Evolutionary conservation across 2,329 filamentous ascomycete genomes (phyloP), one percentile per base, ranked within the genome.

Genomic region (Hypoxylon sp.): DNA sequence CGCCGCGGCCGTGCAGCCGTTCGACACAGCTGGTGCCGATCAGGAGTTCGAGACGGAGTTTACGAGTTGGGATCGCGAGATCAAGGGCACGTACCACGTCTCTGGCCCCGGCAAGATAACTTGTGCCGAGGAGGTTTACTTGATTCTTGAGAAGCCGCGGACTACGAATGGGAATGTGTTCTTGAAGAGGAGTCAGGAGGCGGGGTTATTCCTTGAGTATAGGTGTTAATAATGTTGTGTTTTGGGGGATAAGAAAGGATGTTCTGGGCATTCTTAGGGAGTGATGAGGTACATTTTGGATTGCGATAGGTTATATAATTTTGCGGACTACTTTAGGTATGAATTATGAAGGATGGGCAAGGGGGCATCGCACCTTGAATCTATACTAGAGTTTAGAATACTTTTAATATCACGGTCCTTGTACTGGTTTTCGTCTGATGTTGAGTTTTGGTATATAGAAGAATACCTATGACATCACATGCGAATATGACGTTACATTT

Each of bases 31-130:
- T 0, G 35, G 33, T 2, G 8, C 46, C 3, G 51, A 42, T 5
- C 10, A 13, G 29, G 47, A 19, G 31, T 60, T 60, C 51, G 35
- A 64, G 24, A 29, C 61, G 19, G 65, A 68, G 26, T 65, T 68
- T 22, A 65, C 65, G 5, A 37, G 47, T 37, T 68, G 65, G 65
- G 65, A 68, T 19, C 51, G 57, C 9, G 61, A 64, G 56, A 39
- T 51, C 19, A 26, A 51, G 19, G 52, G 55, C 11, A 54, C 61
- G 14, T 58, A 55, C 11, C 65, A 68, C 35, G 37, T 22, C 14
- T 65, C 65, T 3, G 56, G 61, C 0, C 57, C 61, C n/a, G 57
- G 55, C 22, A 53, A 22, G 37, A 58, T 68, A 19, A n/a, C 44
- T n/a, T 68, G 65, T 57, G 14, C 56, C 22, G 52, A 61, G 31